Evolutionary conservation across 345 rosid genomes (phyloP), one percentile per base, ranked within the genome.

Genomic region (Euphorbia peplus): DNA sequence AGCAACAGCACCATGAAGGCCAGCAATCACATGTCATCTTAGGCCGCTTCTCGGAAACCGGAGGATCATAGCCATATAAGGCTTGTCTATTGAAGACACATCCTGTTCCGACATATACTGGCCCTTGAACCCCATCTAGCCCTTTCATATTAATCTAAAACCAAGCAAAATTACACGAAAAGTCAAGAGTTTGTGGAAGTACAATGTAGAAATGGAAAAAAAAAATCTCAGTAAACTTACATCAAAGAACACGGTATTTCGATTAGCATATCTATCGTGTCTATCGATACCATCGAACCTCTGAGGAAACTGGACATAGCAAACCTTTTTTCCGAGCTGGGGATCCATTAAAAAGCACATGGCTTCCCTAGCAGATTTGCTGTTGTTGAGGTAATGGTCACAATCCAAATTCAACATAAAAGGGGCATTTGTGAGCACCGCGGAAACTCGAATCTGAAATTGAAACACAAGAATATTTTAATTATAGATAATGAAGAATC

Each of bases 271-370:
- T 89, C 98, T 79, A 65, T 93, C 96, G 53, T 91, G 87, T 7
- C 83, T 93, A 80, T 93, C 98, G 60, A 91, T 93, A 37, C 98
- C 98, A 76, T 93, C 98, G 16, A 93, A 93, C 70, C 98, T 85
- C 76, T 93, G 98, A 21, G 98, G 98, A 64, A 93, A 93, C 56
- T 93, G 98, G 72, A 91, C 96, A 69, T 91, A 93, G 72, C 96
- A 91, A 65, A 93, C 90, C 88, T 93, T 93, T 79, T 93, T 93
- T 48, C 98, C 97, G 14, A 93, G 87, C 68, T 91, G 98, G 14
- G 96, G 97, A 77, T 93, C 97, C 97, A 93, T 93, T 63, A 93
- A 77, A 54, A 93, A 93, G 82, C 98, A 93, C 98, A 93, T 93
- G 10, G 98, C 90, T 82, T 93, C 97, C 74, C 98, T 85, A 13